Evolutionary conservation across 305 asterid genomes (phyloP), one percentile per base, ranked within the genome.

Genomic region (Fraxinus floribunda): DNA sequence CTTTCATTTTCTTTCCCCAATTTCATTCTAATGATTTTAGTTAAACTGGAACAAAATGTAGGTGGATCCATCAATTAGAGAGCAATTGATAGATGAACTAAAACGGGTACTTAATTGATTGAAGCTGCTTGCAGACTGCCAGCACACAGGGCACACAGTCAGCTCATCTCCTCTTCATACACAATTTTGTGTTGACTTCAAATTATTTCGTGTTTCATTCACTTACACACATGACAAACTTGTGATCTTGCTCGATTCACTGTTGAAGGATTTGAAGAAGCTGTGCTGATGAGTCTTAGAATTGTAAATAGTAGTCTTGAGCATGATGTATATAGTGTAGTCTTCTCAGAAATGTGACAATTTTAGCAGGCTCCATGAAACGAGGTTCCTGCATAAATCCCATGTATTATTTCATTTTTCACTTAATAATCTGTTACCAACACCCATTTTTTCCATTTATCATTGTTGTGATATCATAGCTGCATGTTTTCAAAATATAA

Each of bases 41-140:
- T 11, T 55, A 9, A 16, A 81, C 36, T n/a, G 77, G 26, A 46
- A 34, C 62, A 16, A 26, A 4, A 15, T 86, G 90, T 89, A 91
- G 95, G 86, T 87, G 86, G 86, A 90, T 83, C 86, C 89, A 74
- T 81, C 91, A 0, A 22, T 71, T 70, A 85, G 89, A 81, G 81
- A 83, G 68, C 83, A 86, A 71, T 82, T 90, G 87, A 86, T 86
- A 26, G 79, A 82, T 20, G 92, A 91, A 66, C 88, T 91, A 29
- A 81, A 85, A 84, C 84, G 34, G 79, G 93, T 84, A 77, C 87
- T 91, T 30, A 81, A 84, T 70, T 88, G 87, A 89, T 86, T 49
- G 68, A 11, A 62, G 60, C 41, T 29, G 41, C 79, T 0, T 49
- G 3, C 62, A 36, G 34, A 35, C 38, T 74, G 32, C 46, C 79